Conservation (phyloP, 176 grass and related monocot species). For the Aegilops bicornis region DNA sequence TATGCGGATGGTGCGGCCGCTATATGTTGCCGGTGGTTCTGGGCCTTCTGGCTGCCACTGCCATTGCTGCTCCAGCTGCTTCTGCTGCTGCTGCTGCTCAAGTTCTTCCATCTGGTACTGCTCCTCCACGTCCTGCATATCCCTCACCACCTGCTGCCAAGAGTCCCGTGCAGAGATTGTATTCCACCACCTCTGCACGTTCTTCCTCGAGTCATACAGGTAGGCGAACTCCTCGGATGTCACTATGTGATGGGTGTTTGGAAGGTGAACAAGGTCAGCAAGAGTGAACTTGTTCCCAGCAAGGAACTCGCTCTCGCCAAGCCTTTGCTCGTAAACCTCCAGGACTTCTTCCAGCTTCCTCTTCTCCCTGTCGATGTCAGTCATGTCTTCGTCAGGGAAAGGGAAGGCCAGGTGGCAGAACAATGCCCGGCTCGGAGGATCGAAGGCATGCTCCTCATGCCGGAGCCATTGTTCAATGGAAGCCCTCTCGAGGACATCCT, state of each 20-base stretch:
- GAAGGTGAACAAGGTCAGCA: constrained; percentile 77
- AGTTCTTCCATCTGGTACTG: constrained; percentile 32
- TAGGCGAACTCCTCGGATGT: constrained; percentile 42
- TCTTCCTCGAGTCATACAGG: constrained; percentile 78
- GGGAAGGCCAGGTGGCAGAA: constrained; percentile 78
- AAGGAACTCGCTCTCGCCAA: constrained; percentile 58
- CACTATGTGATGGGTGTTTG: constrained; percentile 53
- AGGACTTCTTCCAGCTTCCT: constrained; percentile 67
- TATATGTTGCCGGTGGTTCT: not conserved
- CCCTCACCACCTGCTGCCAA: constrained; percentile 57
- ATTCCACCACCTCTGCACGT: constrained; percentile 84
- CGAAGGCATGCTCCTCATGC: constrained; percentile 84
- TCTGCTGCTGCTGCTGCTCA: constrained; percentile 11
- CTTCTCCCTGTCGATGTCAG: constrained; percentile 28
- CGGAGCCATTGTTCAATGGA: constrained; percentile 97
- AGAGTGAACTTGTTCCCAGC: constrained; percentile 81
- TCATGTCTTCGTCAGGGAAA: constrained; percentile 9
- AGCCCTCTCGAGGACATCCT: constrained; percentile 83
- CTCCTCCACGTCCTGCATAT: constrained; percentile 42
- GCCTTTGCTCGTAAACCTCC: constrained; percentile 75
- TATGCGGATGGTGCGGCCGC: constrained; percentile 10
- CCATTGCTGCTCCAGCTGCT: constrained; percentile 13
- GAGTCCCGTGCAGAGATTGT: constrained; percentile 45
- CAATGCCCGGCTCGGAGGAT: constrained; percentile 72
- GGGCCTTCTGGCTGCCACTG: too few relatives aligned